phyloP scores from a whole-genome alignment of 2,329 filamentous ascomycete genomes.

The Chrysoporthe austroafricana region DNA sequence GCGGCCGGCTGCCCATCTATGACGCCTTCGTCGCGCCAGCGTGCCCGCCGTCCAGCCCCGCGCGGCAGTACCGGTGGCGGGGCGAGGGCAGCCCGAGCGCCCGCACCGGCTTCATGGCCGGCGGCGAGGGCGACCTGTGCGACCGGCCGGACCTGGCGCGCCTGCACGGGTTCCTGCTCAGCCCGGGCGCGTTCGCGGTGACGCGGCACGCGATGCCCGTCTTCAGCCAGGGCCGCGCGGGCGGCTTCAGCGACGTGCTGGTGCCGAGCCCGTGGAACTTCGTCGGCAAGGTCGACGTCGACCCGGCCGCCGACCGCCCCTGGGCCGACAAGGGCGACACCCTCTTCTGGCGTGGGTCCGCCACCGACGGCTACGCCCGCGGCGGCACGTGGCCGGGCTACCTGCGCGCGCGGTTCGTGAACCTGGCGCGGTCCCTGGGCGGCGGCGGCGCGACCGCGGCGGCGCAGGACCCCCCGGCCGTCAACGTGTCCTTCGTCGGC shows the following conservation, averaged over 20 bases:
- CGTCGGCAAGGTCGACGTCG: conserved; percentile 43
- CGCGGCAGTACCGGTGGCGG: conserved; percentile 45
- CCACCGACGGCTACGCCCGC: conserved; percentile 54
- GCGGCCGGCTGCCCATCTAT: conserved; percentile 40
- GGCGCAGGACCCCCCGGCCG: conserved; percentile 6
- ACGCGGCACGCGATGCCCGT: conserved; percentile 55
- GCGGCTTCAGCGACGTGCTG: conserved; percentile 58
- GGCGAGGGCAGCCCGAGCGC: conserved; percentile 37
- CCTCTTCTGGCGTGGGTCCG: conserved; percentile 59
- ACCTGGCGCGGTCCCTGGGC: conserved; percentile 30
- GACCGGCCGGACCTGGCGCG: conserved; percentile 52
- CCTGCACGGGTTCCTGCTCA: conserved; percentile 55
- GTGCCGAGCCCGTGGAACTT: conserved; percentile 48
- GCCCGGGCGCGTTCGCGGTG: conserved; percentile 47
- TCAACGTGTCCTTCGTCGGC: conserved; percentile 46
- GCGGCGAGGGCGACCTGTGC: conserved; percentile 49
- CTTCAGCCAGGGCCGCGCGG: conserved; percentile 59
- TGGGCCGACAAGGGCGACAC: conserved; percentile 53
- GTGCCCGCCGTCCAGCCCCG: conserved; percentile 52
- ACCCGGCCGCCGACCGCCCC: conserved; percentile 43
- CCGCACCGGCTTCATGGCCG: conserved; percentile 49
- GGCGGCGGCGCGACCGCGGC: neutral
- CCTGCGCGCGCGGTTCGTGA: conserved; percentile 62
- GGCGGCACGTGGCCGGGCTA: conserved; percentile 60
- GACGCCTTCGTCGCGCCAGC: conserved; percentile 42